Percentiles rank a stretch among this genome's conserved stretches.
phyloP scores from a whole-genome alignment of 1,139 yeast genomes.

The Blastobotrys apis region DNA sequence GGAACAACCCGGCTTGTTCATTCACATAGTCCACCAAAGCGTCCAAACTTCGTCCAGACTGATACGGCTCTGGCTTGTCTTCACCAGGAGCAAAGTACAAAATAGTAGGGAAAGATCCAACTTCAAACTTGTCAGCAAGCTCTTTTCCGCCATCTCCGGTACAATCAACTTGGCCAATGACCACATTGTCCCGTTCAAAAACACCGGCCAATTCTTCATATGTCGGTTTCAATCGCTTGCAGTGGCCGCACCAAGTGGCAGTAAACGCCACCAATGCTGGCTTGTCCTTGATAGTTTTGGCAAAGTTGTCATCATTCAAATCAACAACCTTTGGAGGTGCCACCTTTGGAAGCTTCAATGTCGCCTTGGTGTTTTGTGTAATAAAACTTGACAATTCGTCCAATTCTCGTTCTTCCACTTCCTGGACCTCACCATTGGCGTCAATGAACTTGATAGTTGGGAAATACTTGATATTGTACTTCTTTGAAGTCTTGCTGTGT shows the following conservation, averaged over 20 bases:
- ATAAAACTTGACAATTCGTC: slow-evolving; percentile 44
- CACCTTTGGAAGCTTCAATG: slow-evolving; percentile 34
- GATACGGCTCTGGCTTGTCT: slow-evolving; percentile 42
- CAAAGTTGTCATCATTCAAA: slow-evolving; percentile 33
- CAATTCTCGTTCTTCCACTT: slow-evolving; percentile 40
- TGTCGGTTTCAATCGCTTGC: slow-evolving; percentile 61
- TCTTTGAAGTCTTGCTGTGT: slow-evolving; percentile 50
- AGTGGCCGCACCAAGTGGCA: slow-evolving; percentile 79
- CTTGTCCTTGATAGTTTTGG: slow-evolving; percentile 23
- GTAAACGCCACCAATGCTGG: slow-evolving; percentile 46
- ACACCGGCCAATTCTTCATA: slow-evolving; percentile 55
- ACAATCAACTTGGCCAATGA: slow-evolving; percentile 48
- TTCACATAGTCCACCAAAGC: slow-evolving; percentile 51
- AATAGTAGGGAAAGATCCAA: slow-evolving; percentile 52
- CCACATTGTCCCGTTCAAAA: slow-evolving; percentile 44
- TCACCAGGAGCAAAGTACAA: slow-evolving; percentile 43
- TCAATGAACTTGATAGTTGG: slow-evolving; percentile 61
- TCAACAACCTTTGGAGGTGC: slow-evolving; percentile 37
- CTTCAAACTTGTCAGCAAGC: slow-evolving; percentile 42
- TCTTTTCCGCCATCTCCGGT: slow-evolving; percentile 45
- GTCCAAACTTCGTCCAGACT: slow-evolving; percentile 43
- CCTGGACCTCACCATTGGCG: slow-evolving; percentile 33
- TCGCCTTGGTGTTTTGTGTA: slow-evolving; percentile 38
- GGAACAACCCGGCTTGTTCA: slow-evolving; percentile 46
- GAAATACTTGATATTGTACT: slow-evolving; percentile 56